A percentile compares a stretch with the other conserved stretches of the same genome.
phyloP scores from a whole-genome alignment of 768 basidiomycete genomes.

The Tubosaeta sp. region DNA sequence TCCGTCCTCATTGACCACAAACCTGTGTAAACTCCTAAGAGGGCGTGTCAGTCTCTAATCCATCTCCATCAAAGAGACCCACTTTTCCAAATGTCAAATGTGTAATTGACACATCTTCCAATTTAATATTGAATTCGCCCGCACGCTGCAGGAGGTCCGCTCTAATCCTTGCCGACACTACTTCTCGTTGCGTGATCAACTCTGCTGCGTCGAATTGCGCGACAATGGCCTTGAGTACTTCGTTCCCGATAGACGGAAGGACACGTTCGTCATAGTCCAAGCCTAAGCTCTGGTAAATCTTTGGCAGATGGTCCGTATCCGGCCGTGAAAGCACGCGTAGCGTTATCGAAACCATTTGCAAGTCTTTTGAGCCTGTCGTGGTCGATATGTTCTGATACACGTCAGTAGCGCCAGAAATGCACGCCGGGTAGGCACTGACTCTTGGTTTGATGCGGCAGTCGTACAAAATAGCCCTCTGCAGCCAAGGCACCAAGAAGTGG shows the following conservation, averaged over 20 bases:
- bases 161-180: conserved; percentile 90
- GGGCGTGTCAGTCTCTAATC: conserved; percentile 4
- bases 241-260: conserved; percentile 94
- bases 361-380: conserved; percentile 95
- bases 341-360: conserved; percentile 98
- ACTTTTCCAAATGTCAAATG: conserved; percentile 87
- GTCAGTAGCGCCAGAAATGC: conserved; percentile 4
- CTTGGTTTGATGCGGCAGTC: conserved; percentile 97
- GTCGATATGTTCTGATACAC: conserved; percentile 87
- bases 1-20: conserved; percentile 3
- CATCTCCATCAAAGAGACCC: conserved; percentile 11
- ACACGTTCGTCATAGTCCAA: conserved; percentile 98
- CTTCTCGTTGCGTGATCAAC: conserved; percentile 95
- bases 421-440: conserved; percentile 41
- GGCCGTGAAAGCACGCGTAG: conserved; percentile 94
- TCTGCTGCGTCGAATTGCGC: conserved; percentile 98
- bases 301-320: conserved; percentile 80
- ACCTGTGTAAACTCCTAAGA: conserved; percentile 80
- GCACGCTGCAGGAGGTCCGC: conserved; percentile 90
- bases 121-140: conserved; percentile 89
- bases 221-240: conserved; percentile 96
- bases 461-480: conserved; percentile 93
- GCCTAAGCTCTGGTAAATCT: conserved; percentile 93
- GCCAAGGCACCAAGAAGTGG: conserved; percentile 92
- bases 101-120: conserved; percentile 98